phyloP scores from a whole-genome alignment of 306 rosid genomes.

The Trichosanthes truncata region DNA sequence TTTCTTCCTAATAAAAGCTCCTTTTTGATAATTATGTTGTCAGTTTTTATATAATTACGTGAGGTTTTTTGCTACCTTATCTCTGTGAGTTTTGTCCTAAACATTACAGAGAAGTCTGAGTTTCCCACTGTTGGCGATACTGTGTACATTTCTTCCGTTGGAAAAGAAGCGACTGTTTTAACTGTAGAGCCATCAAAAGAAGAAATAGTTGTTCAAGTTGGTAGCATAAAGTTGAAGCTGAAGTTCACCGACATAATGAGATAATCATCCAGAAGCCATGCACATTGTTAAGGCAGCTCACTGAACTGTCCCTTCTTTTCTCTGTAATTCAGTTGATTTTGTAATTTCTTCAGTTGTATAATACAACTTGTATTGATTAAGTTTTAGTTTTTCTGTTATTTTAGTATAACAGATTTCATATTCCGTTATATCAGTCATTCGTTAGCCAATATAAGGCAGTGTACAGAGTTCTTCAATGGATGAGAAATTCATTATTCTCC shows the following conservation, averaged over 20 bases:
- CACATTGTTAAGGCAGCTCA: background rate
- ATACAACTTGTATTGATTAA: background rate
- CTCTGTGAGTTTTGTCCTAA: slow-evolving; percentile 14
- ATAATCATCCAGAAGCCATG: slow-evolving; percentile 19
- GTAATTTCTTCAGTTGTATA: background rate
- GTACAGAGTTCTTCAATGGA: too few relatives aligned
- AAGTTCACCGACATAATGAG: slow-evolving; percentile 48
- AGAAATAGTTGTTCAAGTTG: slow-evolving; percentile 76
- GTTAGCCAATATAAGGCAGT: too few relatives aligned
- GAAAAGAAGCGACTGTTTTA: slow-evolving; percentile 52
- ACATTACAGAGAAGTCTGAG: slow-evolving; percentile 44
- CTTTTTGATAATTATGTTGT: background rate
- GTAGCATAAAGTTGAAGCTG: slow-evolving; percentile 72
- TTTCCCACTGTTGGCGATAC: slow-evolving; percentile 65
- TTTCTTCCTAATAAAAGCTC: background rate
- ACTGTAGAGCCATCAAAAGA: slow-evolving; percentile 59
- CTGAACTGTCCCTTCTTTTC: background rate
- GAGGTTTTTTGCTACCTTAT: background rate
- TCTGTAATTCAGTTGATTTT: background rate
- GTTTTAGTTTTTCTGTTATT: too few relatives aligned
- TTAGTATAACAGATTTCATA: too few relatives aligned
- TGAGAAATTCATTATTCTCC: too few relatives aligned
- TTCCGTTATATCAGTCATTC: too few relatives aligned
- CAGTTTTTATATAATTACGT: background rate
- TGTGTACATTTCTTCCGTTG: slow-evolving; percentile 64